These are phyloP conservation scores for Ophiosphaerella korrae DNA, from an alignment of 2,329 filamentous ascomycete genomes.

Conservation along the genomic window DNA sequence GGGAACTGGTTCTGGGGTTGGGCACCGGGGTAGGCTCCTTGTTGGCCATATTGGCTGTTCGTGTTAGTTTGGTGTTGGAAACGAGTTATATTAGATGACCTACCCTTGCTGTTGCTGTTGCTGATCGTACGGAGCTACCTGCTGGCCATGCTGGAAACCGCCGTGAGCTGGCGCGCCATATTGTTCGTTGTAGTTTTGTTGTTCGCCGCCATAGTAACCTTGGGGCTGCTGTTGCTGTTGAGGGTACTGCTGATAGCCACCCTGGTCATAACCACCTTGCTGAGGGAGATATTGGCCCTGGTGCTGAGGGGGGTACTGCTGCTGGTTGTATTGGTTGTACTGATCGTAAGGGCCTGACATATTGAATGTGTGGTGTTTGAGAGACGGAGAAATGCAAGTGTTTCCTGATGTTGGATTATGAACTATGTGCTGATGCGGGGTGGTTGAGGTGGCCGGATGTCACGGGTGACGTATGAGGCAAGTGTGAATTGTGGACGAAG, in stretches of 20 bases:
- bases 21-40: constrained; percentile 34
- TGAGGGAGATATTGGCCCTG: constrained; percentile 36
- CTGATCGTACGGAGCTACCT: constrained; percentile 39
- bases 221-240: constrained; percentile 41
- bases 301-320: constrained; percentile 44
- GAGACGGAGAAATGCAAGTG: neutral
- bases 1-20: constrained; percentile 46
- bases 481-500: constrained; percentile 16
- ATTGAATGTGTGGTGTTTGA: constrained; percentile 12
- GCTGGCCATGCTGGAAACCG: constrained; percentile 57
- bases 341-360: constrained; percentile 62
- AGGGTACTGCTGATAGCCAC: constrained; percentile 34
- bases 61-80: neutral
- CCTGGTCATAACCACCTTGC: constrained; percentile 39
- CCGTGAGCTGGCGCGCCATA: constrained; percentile 56
- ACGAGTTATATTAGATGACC: constrained; percentile 5
- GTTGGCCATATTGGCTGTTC: constrained; percentile 31
- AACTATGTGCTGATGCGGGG: neutral
- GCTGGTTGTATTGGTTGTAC: constrained; percentile 43
- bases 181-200: constrained; percentile 36
- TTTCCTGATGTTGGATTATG: neutral
- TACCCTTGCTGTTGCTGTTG: constrained; percentile 41
- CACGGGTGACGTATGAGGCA: constrained; percentile 15
- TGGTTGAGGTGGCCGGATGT: constrained; percentile 15
- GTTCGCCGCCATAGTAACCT: constrained; percentile 43